Evolutionary conservation across 1,284 basidiomycete genomes (phyloP), one percentile per base, ranked within the genome.

Genomic region (Ganoderma leucocontextum): DNA sequence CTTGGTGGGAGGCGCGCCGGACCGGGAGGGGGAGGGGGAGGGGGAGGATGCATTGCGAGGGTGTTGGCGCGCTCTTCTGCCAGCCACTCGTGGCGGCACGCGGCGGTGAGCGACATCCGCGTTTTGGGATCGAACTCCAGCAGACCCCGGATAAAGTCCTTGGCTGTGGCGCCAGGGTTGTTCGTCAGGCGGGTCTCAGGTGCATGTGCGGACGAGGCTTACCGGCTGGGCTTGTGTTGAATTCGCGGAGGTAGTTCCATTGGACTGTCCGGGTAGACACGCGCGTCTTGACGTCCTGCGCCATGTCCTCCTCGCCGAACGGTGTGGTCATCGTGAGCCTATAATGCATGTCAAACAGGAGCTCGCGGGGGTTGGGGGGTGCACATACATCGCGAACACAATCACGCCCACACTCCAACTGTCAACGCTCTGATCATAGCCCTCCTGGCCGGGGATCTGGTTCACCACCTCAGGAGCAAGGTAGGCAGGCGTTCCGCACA

Each of bases 401-500:
- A 98, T 97, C 19, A 97, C 95, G 7, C 96, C 96, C 25, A 95
- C 88, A 60, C 95, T 96, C 95, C 95, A 98, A 72, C 93, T 95
- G 77, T 98, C 96, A 60, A 97, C 96, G 19, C 91, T 82, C 67
- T 91, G 87, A 75, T 91, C 87, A 76, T 98, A 98, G 1, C 95
- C 95, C 58, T 87, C 82, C n/a, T 85, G 78, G 55, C 86, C 81
- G 4, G 84, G 78, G n/a, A 22, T 38, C 73, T 93, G 91, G 76
- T 87, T 85, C n/a, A 97, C 92, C 38, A 98, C 94, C 78, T 96
- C 94, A 0, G 94, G 94, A 0, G 94, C 94, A 5, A 96, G 87
- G 76, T 96, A 96, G 63, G 86, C 87, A 0, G 94, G 94, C 0
- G 94, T 95, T 13, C 94, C 94, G 75, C 94, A 95, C 90, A 93